Conservation (phyloP, 2,329 filamentous ascomycete genomes). For the Paraphoma chrysanthemicola region DNA sequence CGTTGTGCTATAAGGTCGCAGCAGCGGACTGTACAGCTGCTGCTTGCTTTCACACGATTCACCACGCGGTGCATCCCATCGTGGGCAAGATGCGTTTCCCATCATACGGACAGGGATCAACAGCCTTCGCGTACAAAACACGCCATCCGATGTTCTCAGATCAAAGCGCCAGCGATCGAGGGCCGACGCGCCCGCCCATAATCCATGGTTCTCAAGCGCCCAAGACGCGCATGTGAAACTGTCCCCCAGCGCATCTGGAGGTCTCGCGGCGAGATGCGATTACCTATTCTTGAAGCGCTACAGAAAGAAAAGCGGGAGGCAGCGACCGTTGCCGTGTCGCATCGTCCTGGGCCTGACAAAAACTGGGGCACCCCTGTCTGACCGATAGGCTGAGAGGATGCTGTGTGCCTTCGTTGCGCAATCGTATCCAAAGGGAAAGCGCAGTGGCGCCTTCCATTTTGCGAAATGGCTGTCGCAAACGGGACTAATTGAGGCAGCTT, state of each 20-base stretch:
- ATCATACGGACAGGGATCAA: background rate
- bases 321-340: background rate
- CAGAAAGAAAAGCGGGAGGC: background rate
- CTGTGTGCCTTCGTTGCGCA: background rate
- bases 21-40: background rate
- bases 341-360: background rate
- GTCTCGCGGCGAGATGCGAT: too few relatives aligned
- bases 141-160: background rate
- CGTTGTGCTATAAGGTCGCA: constrained; percentile 3
- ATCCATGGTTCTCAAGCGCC: background rate
- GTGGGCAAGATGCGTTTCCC: background rate
- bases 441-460: background rate
- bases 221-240: background rate
- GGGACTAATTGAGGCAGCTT: background rate
- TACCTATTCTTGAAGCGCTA: background rate
- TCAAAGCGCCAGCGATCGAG: background rate
- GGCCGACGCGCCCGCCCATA: background rate
- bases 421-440: background rate
- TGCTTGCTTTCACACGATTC: background rate
- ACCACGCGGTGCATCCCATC: background rate
- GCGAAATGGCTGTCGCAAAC: background rate
- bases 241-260: background rate
- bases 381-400: background rate
- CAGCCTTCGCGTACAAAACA: background rate
- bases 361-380: background rate